Evolutionary conservation across 176 grass and related monocot species (phyloP).

Genomic region (Oryza coarctata): DNA sequence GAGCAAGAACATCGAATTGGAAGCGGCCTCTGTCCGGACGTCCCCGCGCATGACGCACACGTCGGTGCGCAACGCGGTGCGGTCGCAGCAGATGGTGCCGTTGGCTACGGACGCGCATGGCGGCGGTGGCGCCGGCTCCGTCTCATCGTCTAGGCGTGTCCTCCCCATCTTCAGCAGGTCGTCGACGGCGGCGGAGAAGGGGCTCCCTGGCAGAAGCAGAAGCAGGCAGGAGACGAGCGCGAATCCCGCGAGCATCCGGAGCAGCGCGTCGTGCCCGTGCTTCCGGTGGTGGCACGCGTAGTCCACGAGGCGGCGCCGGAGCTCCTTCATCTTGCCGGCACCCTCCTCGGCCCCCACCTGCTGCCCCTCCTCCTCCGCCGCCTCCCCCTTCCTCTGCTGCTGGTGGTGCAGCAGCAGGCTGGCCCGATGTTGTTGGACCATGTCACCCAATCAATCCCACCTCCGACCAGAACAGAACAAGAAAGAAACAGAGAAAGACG

Average conservation of each 20-base stretch:
- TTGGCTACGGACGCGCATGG: constrained; percentile 11
- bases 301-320: constrained; percentile 17
- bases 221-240: constrained; percentile 36
- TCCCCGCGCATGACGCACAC: constrained; percentile 60
- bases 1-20: constrained; percentile 39
- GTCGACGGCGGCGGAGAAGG: constrained; percentile 40
- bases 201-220: constrained; percentile 25
- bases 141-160: not conserved
- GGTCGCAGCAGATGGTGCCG: constrained; percentile 58
- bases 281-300: constrained; percentile 45
- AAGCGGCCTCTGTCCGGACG: constrained; percentile 30
- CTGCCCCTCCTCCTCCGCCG: not conserved
- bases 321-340: constrained; percentile 26
- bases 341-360: not conserved
- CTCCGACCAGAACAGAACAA: not conserved
- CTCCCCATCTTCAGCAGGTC: constrained; percentile 38
- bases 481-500: not conserved
- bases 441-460: not conserved
- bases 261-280: constrained; percentile 41
- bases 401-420: constrained; percentile 35
- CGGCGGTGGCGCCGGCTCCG: not conserved
- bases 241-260: constrained; percentile 33
- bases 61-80: constrained; percentile 37
- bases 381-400: not conserved
- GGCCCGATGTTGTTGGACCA: constrained; percentile 52